A percentile compares a stretch with the other conserved stretches of the same genome.
Conservation (phyloP, 2,329 filamentous ascomycete genomes). For the Calonectria naviculata region DNA sequence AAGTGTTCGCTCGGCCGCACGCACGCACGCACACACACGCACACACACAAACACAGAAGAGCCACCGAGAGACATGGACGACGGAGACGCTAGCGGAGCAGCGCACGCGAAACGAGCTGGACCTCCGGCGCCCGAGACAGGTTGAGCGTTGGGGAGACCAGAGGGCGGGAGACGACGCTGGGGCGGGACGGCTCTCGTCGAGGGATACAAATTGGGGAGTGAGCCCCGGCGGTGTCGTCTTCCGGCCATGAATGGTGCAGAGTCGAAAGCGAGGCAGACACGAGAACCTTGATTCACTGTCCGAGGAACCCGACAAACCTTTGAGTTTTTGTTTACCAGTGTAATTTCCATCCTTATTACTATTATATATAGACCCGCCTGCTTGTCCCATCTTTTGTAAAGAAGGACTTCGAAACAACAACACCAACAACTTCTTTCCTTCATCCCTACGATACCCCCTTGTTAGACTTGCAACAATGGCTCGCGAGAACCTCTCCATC, state of each 20-base stretch:
- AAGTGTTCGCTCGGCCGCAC: too few relatives aligned
- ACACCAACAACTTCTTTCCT: too few relatives aligned
- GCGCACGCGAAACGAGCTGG: neutral
- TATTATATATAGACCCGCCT: neutral
- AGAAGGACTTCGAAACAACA: neutral
- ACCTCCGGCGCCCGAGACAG: neutral
- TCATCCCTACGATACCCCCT: neutral
- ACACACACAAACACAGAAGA: too few relatives aligned
- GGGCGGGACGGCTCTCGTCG: neutral
- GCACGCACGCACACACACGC: too few relatives aligned
- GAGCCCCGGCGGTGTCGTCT: neutral
- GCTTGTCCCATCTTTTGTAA: neutral
- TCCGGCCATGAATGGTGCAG: too few relatives aligned
- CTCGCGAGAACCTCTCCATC: slow-evolving; percentile 60
- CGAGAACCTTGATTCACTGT: neutral
- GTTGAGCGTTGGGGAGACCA: neutral
- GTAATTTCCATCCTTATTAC: neutral
- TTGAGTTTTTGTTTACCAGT: neutral
- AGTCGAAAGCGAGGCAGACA: neutral
- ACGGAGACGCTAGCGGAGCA: neutral
- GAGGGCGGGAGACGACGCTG: neutral
- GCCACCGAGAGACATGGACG: neutral
- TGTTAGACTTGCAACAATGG: slow-evolving; percentile 46
- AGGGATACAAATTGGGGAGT: slow-evolving; percentile 1
- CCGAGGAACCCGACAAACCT: neutral